Evolutionary conservation across 1,284 basidiomycete genomes (phyloP).

Genomic region (Fomitopsis schrenkii): DNA sequence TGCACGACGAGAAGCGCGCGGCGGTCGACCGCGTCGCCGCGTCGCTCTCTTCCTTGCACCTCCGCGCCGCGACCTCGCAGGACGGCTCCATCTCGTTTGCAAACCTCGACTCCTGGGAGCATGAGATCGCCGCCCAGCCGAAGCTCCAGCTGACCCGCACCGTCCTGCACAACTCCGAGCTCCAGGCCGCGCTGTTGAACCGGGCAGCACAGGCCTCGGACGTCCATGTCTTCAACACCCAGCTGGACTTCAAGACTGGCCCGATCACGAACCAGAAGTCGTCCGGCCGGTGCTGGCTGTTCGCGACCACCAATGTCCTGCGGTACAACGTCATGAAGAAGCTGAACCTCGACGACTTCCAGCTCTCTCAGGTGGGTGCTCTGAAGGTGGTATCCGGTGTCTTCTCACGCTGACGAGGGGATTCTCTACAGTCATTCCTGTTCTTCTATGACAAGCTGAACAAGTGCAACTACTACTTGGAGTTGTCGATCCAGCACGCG

Average conservation of each 20-base stretch:
- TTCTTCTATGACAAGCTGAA: slow-evolving; percentile 97
- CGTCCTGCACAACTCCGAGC: slow-evolving; percentile 73
- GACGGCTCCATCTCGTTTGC: slow-evolving; percentile 58
- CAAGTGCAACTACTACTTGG: slow-evolving; percentile 93
- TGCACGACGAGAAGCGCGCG: slow-evolving; percentile 31
- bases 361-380: slow-evolving; percentile 72
- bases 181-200: slow-evolving; percentile 61
- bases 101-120: slow-evolving; percentile 66
- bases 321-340: slow-evolving; percentile 84
- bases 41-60: slow-evolving; percentile 16
- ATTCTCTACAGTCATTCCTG: slow-evolving; percentile 62
- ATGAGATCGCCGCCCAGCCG: slow-evolving; percentile 48
- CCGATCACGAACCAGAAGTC: slow-evolving; percentile 88
- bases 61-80: slow-evolving; percentile 26
- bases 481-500: slow-evolving; percentile 80
- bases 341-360: slow-evolving; percentile 82
- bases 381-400: background rate
- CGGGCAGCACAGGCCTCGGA: slow-evolving; percentile 65
- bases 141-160: slow-evolving; percentile 78
- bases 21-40: slow-evolving; percentile 13
- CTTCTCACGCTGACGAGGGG: background rate
- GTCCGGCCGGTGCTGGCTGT: slow-evolving; percentile 90
- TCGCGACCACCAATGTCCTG: slow-evolving; percentile 86
- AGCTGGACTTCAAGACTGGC: slow-evolving; percentile 74
- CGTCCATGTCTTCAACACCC: slow-evolving; percentile 81